These are phyloP conservation scores for Globisporangium solare DNA, from an alignment of 352 stramenopile genomes.

Conservation along the genomic window DNA sequence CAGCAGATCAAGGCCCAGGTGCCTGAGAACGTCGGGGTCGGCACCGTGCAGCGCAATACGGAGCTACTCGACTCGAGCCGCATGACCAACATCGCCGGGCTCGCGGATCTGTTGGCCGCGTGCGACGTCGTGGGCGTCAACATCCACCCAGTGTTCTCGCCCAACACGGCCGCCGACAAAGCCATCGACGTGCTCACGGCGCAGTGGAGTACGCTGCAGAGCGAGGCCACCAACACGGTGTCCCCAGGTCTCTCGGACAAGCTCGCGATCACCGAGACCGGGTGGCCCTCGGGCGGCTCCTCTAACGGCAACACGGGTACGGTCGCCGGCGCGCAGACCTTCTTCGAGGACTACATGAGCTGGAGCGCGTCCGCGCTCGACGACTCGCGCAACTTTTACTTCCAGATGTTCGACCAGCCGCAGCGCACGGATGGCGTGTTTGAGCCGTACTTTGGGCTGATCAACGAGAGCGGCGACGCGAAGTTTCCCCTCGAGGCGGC, in stretches of 20 bases:
- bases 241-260: conserved; percentile 44
- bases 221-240: conserved; percentile 24
- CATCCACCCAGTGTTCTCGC: conserved; percentile 63
- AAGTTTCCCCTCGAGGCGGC: conserved; percentile 33
- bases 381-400: conserved; percentile 41
- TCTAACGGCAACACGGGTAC: conserved; percentile 38
- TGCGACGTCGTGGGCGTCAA: conserved; percentile 70
- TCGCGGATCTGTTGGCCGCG: conserved; percentile 35
- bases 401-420: conserved; percentile 59
- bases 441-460: conserved; percentile 48
- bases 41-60: conserved; percentile 48
- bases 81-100: conserved; percentile 25
- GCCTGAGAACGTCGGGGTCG: conserved; percentile 25
- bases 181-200: conserved; percentile 37
- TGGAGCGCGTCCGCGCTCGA: conserved; percentile 29
- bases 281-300: conserved; percentile 47
- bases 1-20: conserved; percentile 25
- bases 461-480: conserved; percentile 22
- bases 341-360: conserved; percentile 31
- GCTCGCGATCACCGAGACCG: conserved; percentile 53
- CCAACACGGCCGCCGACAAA: conserved; percentile 22
- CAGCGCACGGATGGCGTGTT: conserved; percentile 35
- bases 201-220: conserved; percentile 41
- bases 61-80: conserved; percentile 39
- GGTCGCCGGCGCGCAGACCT: conserved; percentile 30